Base-by-base conservation (phyloP, 169 alveolate genomes). In the Toxoplasma gondii region DNA sequence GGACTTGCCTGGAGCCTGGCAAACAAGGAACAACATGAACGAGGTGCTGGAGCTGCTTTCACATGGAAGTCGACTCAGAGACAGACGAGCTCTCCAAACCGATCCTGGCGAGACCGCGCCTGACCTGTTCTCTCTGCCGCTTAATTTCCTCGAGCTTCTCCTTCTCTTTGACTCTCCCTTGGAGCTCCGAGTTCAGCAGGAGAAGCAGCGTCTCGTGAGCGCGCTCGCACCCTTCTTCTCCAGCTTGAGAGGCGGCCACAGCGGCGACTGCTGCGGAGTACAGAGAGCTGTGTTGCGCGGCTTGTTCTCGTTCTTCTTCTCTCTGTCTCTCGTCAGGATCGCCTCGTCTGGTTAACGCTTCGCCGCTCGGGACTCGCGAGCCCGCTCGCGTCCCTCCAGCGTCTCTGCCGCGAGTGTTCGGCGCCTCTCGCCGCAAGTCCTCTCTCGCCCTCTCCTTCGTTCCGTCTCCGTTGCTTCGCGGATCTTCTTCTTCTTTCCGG, bases 211-310 rank as follows among this genome's bases (percentile, higher is more conserved):
- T 31, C 84, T 74, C 45, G 84, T 74, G 84, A 12, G 84, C 84
- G 39, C 45, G 39, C 9, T 36, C 43, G 84, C 84, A 34, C 45
- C 84, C 84, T 16, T 36, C 43, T 27, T 74, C 84, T 4, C 43
- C 84, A 12, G 84, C 84, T n/a, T 74, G 24, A 1, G 84, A 31
- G 10, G 84, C 84, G 16, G 84, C 43, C 39, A 74, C 43, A 2
- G 84, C 84, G 39, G 39, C 84, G 24, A 31, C 27, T 41, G 84
- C 84, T n/a, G 84, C 84, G 41, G 39, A 41, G 84, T 74, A 74
- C 45, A 74, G 84, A 41, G 84, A 34, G 84, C 24, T n/a, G 49
- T 31, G 84, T 31, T n/a, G 81, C 7, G 31, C 2, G 41, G 7
- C 38, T 69, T 5, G 12, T 4, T 69, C 41, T n/a, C 38, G 4